Evolutionary conservation across 78 protist species (phyloP).

Genomic region (Trichosphaerium sp.): DNA sequence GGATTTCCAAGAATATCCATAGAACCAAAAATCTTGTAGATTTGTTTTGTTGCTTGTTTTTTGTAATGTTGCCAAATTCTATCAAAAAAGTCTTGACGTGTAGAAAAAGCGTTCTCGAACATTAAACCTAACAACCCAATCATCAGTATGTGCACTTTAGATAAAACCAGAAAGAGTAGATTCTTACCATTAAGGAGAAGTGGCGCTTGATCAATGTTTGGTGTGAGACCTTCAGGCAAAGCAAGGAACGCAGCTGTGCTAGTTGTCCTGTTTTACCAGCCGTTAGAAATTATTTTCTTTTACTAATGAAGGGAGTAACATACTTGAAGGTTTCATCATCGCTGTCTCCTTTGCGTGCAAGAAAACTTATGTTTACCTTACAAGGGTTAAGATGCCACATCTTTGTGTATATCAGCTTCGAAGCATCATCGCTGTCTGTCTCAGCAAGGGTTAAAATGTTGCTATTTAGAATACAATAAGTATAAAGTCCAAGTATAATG

Average conservation of each 20-base stretch:
- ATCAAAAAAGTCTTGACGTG: slow-evolving; percentile 20
- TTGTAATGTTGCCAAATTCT: slow-evolving; percentile 33
- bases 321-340: not conserved
- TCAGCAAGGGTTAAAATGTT: not conserved
- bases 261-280: not conserved
- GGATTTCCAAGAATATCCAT: slow-evolving; percentile 71
- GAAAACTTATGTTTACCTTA: slow-evolving; percentile 19
- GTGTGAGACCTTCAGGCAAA: too few relatives aligned
- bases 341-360: not conserved
- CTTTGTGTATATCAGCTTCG: slow-evolving; percentile 38
- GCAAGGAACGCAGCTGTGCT: too few relatives aligned
- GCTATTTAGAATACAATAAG: slow-evolving; percentile 6
- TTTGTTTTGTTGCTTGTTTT: slow-evolving; percentile 17
- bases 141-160: slow-evolving; percentile 44
- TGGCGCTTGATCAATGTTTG: too few relatives aligned
- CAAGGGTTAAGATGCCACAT: slow-evolving; percentile 36
- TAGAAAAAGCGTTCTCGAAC: slow-evolving; percentile 50
- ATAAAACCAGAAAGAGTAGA: slow-evolving; percentile 18
- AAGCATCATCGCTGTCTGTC: too few relatives aligned
- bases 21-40: slow-evolving; percentile 61
- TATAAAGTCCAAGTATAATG: not conserved
- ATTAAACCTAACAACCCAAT: slow-evolving; percentile 32
- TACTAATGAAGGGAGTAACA: not conserved
- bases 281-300: not conserved
- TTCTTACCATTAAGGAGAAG: too few relatives aligned